These are phyloP conservation scores for Sporisorium exsertum DNA, from an alignment of 1,284 basidiomycete genomes.

Conservation along the genomic window DNA sequence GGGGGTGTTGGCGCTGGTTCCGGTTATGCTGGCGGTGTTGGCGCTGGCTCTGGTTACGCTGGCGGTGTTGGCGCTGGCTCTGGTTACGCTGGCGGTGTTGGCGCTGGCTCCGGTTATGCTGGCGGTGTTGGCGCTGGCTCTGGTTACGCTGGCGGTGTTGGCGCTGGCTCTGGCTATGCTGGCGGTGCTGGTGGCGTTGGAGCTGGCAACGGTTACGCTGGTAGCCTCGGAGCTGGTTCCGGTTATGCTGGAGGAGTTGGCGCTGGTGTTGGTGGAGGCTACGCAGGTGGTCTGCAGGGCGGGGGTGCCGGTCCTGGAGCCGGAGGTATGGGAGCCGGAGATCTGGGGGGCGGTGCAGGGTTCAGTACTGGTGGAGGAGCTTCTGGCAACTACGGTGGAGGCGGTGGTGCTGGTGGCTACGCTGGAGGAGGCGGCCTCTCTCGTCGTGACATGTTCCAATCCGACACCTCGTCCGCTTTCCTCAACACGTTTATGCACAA, in stretches of 20 bases:
- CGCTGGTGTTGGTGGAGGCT: neutral
- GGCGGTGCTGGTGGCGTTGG: too few species aligned
- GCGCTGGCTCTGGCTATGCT: too few species aligned
- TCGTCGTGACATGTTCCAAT: constrained; percentile 4
- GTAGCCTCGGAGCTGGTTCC: neutral
- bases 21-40: too few species aligned
- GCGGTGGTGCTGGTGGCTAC: neutral
- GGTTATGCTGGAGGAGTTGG: neutral
- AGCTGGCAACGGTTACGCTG: neutral
- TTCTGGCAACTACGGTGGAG: constrained; percentile 3
- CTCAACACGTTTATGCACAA: constrained; percentile 14
- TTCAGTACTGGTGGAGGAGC: neutral
- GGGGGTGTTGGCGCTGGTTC: too few species aligned
- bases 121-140: too few species aligned
- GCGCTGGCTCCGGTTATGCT: too few species aligned
- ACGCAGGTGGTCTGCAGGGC: constrained; percentile 2
- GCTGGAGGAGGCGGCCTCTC: constrained; percentile 3
- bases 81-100: constrained; percentile 5
- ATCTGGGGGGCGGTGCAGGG: constrained; percentile 5
- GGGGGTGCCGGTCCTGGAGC: constrained; percentile 3
- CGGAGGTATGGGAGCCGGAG: neutral
- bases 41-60: too few species aligned
- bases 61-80: constrained; percentile 4
- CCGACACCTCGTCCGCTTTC: neutral
- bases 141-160: too few species aligned